These are phyloP conservation scores for Urtica urens DNA, from an alignment of 306 rosid species.

Conservation along the genomic window DNA sequence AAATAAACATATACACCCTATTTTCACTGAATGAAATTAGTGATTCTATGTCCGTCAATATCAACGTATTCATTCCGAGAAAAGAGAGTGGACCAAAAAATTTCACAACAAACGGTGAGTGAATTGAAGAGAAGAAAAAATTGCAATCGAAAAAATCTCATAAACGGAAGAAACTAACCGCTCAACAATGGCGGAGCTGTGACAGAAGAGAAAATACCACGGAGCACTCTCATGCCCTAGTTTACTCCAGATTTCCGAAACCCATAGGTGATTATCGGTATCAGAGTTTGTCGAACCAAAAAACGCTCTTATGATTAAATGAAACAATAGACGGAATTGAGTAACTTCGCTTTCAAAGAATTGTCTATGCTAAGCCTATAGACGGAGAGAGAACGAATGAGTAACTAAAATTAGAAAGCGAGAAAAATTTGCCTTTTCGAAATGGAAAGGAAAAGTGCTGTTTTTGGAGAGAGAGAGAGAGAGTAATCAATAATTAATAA, in stretches of 20 bases:
- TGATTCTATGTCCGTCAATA: no score
- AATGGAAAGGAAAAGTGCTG: slow-evolving; percentile 4
- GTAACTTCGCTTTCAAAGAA: slow-evolving; percentile 17
- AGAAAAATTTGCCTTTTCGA: not conserved
- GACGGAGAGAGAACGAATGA: slow-evolving; percentile 13
- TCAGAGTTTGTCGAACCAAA: slow-evolving; percentile 24
- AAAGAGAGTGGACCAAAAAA: slow-evolving; percentile 18
- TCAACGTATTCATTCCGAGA: no score
- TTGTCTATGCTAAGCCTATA: not conserved
- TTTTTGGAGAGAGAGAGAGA: slow-evolving; percentile 8
- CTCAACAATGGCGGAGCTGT: slow-evolving; percentile 53
- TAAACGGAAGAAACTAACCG: slow-evolving; percentile 44
- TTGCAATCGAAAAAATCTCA: no score
- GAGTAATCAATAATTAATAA: not conserved
- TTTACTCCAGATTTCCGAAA: slow-evolving; percentile 25
- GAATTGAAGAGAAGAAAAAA: slow-evolving; percentile 6
- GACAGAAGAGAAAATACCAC: slow-evolving; percentile 29
- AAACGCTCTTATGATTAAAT: slow-evolving; percentile 20
- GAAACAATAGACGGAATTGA: slow-evolving; percentile 14
- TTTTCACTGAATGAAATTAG: no score
- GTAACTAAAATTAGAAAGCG: slow-evolving; percentile 13
- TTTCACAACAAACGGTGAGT: slow-evolving; percentile 1
- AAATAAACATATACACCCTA: no score
- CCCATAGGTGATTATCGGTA: slow-evolving; percentile 35
- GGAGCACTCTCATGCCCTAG: slow-evolving; percentile 76